Conservation (phyloP, 208 protist genomes). For the Trypanosoma caninum region DNA sequence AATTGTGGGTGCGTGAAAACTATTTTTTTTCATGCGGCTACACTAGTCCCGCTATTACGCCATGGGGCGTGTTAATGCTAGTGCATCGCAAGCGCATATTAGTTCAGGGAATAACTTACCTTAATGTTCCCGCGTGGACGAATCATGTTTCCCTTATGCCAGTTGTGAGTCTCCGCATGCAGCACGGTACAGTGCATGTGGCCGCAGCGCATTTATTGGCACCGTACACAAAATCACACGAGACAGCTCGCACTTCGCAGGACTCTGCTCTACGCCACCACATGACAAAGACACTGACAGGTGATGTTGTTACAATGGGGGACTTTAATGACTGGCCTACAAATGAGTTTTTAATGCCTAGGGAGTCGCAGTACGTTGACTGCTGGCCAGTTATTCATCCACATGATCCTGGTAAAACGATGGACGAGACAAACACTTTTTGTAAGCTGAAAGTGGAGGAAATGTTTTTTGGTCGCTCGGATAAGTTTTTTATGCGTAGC, state of each 20-base stretch:
- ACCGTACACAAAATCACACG: conserved; percentile 71
- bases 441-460: conserved; percentile 91
- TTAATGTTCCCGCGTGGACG: conserved; percentile 86
- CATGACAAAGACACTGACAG: conserved; percentile 40
- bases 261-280: conserved; percentile 58
- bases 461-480: conserved; percentile 88
- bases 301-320: conserved; percentile 77
- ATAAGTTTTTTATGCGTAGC: conserved; percentile 83
- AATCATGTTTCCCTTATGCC: conserved; percentile 88
- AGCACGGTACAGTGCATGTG: conserved; percentile 36
- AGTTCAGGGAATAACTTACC: conserved; percentile 50
- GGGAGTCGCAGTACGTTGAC: conserved; percentile 66
- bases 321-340: conserved; percentile 92
- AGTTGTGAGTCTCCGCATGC: conserved; percentile 44
- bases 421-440: conserved; percentile 91
- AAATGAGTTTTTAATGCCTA: conserved; percentile 84
- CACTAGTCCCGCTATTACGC: conserved; percentile 47
- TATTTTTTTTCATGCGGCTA: conserved; percentile 78
- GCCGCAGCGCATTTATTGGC: conserved; percentile 74
- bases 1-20: conserved; percentile 64
- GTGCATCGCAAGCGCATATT: conserved; percentile 46
- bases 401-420: conserved; percentile 71
- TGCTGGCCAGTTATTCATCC: conserved; percentile 81
- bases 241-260: conserved; percentile 70
- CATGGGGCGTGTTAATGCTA: conserved; percentile 84